These are phyloP conservation scores for Penicillium glabrum DNA, from an alignment of 2,329 filamentous ascomycete species.

Conservation along the genomic window DNA sequence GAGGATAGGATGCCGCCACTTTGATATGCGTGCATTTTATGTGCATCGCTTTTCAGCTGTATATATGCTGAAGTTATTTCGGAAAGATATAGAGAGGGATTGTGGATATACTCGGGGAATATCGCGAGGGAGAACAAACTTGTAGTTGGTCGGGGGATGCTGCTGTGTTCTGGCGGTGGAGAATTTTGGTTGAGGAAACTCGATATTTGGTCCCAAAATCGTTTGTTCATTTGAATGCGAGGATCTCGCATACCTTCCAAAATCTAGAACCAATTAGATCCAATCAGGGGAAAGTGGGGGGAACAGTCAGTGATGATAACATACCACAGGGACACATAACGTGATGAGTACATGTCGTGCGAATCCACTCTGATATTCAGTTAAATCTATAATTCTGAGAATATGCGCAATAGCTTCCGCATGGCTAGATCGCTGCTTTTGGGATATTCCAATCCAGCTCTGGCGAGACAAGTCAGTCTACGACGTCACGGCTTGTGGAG, in stretches of 20 bases:
- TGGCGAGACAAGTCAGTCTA: background rate
- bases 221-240: slow-evolving; percentile 14
- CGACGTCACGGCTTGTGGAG: no score
- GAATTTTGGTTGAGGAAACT: background rate
- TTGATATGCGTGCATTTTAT: slow-evolving; percentile 9
- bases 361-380: background rate
- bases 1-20: slow-evolving; percentile 1
- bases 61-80: slow-evolving; percentile 18
- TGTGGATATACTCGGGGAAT: slow-evolving; percentile 14
- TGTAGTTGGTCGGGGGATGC: background rate
- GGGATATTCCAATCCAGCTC: slow-evolving; percentile 21
- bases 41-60: slow-evolving; percentile 12
- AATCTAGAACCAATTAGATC: slow-evolving; percentile 11
- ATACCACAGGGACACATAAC: background rate
- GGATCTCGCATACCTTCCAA: slow-evolving; percentile 23
- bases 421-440: background rate
- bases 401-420: background rate
- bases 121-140: slow-evolving; percentile 9
- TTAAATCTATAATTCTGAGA: background rate
- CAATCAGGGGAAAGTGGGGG: background rate
- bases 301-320: background rate
- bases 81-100: slow-evolving; percentile 12
- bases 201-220: slow-evolving; percentile 16
- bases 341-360: background rate
- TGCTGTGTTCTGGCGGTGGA: background rate